These are phyloP conservation scores for Aureobasidium uvarum DNA, from an alignment of 2,329 filamentous ascomycete species.

Conservation along the genomic window DNA sequence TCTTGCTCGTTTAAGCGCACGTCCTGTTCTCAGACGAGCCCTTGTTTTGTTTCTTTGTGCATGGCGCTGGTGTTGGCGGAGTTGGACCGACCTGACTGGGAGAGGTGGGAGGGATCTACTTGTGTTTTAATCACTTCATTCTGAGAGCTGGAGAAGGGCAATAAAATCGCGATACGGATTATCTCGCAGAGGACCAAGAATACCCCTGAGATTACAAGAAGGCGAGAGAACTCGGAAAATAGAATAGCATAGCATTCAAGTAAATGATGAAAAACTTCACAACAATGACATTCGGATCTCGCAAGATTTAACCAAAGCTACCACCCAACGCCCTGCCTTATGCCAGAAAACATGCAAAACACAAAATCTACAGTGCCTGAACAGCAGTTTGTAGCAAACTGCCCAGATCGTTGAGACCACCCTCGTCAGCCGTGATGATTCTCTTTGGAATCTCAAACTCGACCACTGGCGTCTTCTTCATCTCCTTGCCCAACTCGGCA, in stretches of 20 bases:
- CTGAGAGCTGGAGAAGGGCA: background rate
- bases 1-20: constrained; percentile 29
- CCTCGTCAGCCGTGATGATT: constrained; percentile 57
- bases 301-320: background rate
- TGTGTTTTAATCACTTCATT: constrained; percentile 9
- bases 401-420: constrained; percentile 34
- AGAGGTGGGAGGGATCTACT: background rate
- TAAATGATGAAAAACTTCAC: background rate
- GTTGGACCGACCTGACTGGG: constrained; percentile 8
- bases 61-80: constrained; percentile 28
- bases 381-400: constrained; percentile 34
- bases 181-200: constrained; percentile 7
- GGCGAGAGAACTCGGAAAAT: background rate
- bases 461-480: constrained; percentile 83
- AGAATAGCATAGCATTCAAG: constrained; percentile 7
- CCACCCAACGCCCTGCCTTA: constrained; percentile 7
- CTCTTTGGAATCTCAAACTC: constrained; percentile 92
- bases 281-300: background rate
- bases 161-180: background rate
- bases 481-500: constrained; percentile 74
- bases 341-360: background rate
- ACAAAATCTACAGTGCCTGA: constrained; percentile 21
- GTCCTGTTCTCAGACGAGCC: background rate
- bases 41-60: constrained; percentile 26
- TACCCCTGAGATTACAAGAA: background rate